Evolutionary conservation across 805 yeast genomes (phyloP), one percentile per base, ranked within the genome.

Genomic region (Saturnispora galanensis): DNA sequence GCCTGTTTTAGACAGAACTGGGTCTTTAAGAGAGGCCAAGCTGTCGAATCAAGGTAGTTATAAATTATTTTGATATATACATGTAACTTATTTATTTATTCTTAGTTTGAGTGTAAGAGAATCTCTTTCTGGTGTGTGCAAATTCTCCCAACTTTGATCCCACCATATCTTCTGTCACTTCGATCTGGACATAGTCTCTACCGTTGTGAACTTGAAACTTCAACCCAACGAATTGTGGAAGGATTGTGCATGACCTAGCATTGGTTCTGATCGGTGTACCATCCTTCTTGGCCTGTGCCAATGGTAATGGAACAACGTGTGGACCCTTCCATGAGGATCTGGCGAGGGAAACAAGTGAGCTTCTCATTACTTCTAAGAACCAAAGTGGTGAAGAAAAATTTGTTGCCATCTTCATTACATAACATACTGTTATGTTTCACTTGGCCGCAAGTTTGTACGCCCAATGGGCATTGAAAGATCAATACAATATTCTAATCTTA

Each of bases 201-300:
- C 98, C 98, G 65, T 93, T 93, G 66, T 93, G 98, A 31, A 93
- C 85, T 64, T 93, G 95, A 64, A 93, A 93, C 55, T 80, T 83
- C 46, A 93, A 70, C 4, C 98, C 98, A 31, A 93, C 96, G 65
- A 93, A 90, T 60, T 87, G 95, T 16, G 98, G 98, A 41, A 93
- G 68, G 44, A 93, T 85, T 15, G 97, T 93, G 59, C 97, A 93
- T 31, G 90, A 70, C 62, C 98, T 77, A 36, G 97, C 96, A 56
- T 88, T 86, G n/a, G 98, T 93, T 67, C 96, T 75, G 49, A 93
- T 85, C 3, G 97, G 95, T 2, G 85, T 74, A 15, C 84, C 84
- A 44, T 80, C 80, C 51, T 78, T 77, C 48, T 80, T 67, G 30
- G 97, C 97, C 53, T 86, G 81, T 33, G 82, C 81, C 35, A 93